phyloP scores from a whole-genome alignment of 208 protist species.

The Trichomonas gallinae region DNA sequence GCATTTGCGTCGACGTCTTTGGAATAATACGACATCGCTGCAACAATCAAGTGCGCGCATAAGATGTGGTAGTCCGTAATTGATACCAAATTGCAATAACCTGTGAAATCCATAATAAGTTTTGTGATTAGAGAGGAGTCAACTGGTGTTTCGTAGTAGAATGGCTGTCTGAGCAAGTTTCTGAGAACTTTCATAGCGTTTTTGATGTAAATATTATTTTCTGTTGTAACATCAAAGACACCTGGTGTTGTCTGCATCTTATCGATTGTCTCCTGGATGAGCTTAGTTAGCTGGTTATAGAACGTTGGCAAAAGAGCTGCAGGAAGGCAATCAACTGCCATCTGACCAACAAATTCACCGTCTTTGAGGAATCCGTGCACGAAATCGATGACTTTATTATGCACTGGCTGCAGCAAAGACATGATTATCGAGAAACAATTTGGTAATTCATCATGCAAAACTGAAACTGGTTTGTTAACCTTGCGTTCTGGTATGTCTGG shows the following conservation, averaged over 20 bases:
- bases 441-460: neutral
- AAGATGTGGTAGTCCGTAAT: neutral
- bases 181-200: neutral
- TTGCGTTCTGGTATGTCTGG: neutral
- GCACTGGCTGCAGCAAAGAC: neutral
- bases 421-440: neutral
- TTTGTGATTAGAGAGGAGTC: neutral
- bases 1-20: neutral
- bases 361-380: neutral
- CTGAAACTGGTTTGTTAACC: neutral
- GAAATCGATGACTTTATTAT: neutral
- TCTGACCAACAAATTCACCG: neutral
- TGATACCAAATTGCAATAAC: neutral
- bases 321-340: neutral
- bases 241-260: neutral
- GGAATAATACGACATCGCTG: neutral
- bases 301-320: neutral
- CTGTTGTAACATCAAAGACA: neutral
- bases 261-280: neutral
- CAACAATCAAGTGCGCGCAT: neutral
- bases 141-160: neutral
- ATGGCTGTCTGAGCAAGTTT: neutral
- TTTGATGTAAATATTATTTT: neutral
- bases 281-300: neutral
- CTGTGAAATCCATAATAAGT: neutral